Percentiles rank a stretch among this genome's conserved stretches.
phyloP scores from a whole-genome alignment of 1,284 basidiomycete genomes.

The Flammula alnicola region DNA sequence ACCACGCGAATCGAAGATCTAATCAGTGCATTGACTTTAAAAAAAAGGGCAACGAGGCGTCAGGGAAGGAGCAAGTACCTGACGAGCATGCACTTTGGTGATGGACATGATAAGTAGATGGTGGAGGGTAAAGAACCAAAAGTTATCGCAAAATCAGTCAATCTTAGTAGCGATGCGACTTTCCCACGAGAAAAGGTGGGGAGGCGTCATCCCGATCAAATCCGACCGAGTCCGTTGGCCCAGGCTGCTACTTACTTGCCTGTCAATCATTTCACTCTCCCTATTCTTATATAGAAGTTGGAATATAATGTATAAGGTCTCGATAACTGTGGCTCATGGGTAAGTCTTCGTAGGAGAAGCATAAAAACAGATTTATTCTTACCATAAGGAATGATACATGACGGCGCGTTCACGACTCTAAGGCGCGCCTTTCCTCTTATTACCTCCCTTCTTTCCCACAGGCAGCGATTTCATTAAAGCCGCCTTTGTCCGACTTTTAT shows the following conservation, averaged over 20 bases:
- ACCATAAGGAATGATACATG: constrained; percentile 3
- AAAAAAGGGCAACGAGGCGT: constrained; percentile 13
- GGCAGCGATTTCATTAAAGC: constrained; percentile 58
- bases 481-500: constrained; percentile 75
- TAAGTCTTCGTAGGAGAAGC: neutral
- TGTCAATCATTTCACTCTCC: neutral
- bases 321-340: neutral
- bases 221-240: neutral
- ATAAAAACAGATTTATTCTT: neutral
- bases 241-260: neutral
- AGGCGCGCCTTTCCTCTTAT: no score
- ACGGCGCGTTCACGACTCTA: no score
- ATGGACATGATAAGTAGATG: constrained; percentile 73
- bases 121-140: constrained; percentile 27
- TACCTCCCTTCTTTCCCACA: constrained; percentile 50
- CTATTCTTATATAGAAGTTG: neutral
- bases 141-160: constrained; percentile 36
- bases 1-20: constrained; percentile 98
- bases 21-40: constrained; percentile 22
- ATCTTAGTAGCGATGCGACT: constrained; percentile 32
- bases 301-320: neutral
- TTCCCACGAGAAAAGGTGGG: constrained; percentile 34
- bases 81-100: constrained; percentile 86
- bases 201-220: constrained; percentile 18
- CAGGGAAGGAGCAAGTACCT: constrained; percentile 53